Evolutionary conservation across 495 filamentous ascomycete species (phyloP).

Genomic region (Aspergillus leporis): DNA sequence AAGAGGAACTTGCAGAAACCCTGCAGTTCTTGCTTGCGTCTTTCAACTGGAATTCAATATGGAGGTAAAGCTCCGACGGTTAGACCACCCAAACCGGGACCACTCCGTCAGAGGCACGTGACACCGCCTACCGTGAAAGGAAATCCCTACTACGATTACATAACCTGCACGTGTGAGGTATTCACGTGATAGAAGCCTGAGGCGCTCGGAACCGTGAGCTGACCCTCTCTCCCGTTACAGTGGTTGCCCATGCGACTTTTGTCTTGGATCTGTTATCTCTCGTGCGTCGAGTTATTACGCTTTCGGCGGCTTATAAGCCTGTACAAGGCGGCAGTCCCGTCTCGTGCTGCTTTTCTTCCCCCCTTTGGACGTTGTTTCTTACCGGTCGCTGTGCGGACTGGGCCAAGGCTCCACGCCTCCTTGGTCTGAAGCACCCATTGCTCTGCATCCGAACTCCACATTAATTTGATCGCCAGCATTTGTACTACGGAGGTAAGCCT

Average conservation of each 20-base stretch:
- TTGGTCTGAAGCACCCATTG: slow-evolving; percentile 26
- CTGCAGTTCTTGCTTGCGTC: slow-evolving; percentile 1
- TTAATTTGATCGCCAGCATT: slow-evolving; percentile 4
- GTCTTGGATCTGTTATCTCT: slow-evolving; percentile 27
- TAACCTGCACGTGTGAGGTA: slow-evolving; percentile 2
- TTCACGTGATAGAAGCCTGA: slow-evolving; percentile 26
- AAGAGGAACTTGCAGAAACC: not conserved
- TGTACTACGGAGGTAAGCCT: slow-evolving; percentile 15
- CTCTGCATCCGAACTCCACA: slow-evolving; percentile 9
- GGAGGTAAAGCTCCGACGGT: slow-evolving; percentile 13
- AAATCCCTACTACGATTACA: slow-evolving; percentile 8
- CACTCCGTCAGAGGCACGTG: slow-evolving; percentile 18
- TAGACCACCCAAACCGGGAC: slow-evolving; percentile 17
- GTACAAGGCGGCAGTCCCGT: slow-evolving; percentile 40
- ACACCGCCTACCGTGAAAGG: slow-evolving; percentile 16
- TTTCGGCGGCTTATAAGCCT: slow-evolving; percentile 34
- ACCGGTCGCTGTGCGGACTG: slow-evolving; percentile 36
- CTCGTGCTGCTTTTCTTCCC: slow-evolving; percentile 30
- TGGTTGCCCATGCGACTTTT: slow-evolving; percentile 31
- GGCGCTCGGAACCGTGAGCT: slow-evolving; percentile 23
- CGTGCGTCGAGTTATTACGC: slow-evolving; percentile 25
- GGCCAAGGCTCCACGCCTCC: slow-evolving; percentile 39
- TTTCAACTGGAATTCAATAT: not conserved
- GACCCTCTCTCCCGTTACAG: slow-evolving; percentile 29
- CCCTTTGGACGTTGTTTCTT: slow-evolving; percentile 28